Conservation (phyloP, 83 land plant genomes). For the Thuja plicata region DNA sequence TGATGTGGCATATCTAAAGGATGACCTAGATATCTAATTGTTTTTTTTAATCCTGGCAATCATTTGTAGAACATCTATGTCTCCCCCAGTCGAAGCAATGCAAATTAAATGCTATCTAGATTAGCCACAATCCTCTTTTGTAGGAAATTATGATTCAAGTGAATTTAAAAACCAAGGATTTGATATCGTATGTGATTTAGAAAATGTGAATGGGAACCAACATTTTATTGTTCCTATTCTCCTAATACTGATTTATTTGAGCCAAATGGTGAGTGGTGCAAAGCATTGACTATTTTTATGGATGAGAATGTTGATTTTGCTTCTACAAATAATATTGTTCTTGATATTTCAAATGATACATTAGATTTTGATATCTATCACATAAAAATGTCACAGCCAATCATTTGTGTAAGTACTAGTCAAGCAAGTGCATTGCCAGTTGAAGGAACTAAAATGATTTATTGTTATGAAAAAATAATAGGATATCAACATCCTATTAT, state of each 20-base stretch:
- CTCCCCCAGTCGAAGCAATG: no score
- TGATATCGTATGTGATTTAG: background rate
- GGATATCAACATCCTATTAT: background rate
- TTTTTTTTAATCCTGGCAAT: no score
- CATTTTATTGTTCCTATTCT: background rate
- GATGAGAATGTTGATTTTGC: background rate
- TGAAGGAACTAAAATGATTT: background rate
- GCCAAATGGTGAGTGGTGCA: background rate
- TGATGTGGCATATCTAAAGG: no score
- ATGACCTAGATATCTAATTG: no score
- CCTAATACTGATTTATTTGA: background rate
- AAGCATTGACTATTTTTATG: background rate
- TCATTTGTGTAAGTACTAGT: background rate
- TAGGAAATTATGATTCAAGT: background rate
- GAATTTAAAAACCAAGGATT: background rate
- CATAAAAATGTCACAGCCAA: background rate
- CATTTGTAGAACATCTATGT: no score
- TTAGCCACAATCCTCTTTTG: background rate
- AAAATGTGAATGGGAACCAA: background rate
- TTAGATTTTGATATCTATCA: background rate
- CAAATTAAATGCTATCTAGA: no score
- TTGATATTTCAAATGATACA: background rate
- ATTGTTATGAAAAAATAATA: background rate
- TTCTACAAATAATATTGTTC: background rate
- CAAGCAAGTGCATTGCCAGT: background rate